These are phyloP conservation scores for Anethum foeniculum DNA, from an alignment of 140 eudicot genomes.

Conservation along the genomic window DNA sequence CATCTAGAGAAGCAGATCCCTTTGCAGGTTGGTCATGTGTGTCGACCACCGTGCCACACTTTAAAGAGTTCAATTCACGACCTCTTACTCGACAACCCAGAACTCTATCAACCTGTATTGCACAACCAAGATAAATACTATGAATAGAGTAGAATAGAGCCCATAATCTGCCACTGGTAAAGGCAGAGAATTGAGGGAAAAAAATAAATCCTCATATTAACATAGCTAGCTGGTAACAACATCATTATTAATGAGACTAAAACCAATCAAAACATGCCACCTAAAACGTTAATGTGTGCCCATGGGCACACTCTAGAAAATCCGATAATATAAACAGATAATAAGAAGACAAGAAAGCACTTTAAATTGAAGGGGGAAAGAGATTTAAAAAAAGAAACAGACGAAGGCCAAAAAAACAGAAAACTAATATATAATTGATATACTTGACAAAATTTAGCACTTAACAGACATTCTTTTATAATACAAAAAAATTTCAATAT, in stretches of 20 bases:
- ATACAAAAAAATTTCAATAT: neutral
- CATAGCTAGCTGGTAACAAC: neutral
- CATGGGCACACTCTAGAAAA: too few relatives aligned
- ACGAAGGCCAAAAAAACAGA: neutral
- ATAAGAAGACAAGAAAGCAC: neutral
- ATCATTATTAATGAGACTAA: too few relatives aligned
- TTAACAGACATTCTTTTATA: neutral
- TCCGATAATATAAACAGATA: neutral
- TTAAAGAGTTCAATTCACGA: constrained; percentile 18
- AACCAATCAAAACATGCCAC: too few relatives aligned
- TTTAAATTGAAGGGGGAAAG: neutral
- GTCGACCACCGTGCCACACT: constrained; percentile 17
- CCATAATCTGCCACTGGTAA: neutral
- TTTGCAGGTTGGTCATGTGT: constrained; percentile 23
- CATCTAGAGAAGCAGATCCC: constrained; percentile 24
- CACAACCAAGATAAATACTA: neutral
- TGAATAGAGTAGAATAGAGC: neutral
- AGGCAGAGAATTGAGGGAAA: neutral
- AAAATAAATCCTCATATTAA: neutral
- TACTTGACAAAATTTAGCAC: neutral
- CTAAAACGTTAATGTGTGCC: too few relatives aligned
- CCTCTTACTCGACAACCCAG: constrained; percentile 79
- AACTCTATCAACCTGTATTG: constrained; percentile 73
- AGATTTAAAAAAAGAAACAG: neutral
- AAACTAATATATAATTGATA: neutral